A percentile compares a stretch with the other conserved stretches of the same genome.
phyloP scores from a whole-genome alignment of 108 stramenopile species.

The Chaetoceros muelleri region DNA sequence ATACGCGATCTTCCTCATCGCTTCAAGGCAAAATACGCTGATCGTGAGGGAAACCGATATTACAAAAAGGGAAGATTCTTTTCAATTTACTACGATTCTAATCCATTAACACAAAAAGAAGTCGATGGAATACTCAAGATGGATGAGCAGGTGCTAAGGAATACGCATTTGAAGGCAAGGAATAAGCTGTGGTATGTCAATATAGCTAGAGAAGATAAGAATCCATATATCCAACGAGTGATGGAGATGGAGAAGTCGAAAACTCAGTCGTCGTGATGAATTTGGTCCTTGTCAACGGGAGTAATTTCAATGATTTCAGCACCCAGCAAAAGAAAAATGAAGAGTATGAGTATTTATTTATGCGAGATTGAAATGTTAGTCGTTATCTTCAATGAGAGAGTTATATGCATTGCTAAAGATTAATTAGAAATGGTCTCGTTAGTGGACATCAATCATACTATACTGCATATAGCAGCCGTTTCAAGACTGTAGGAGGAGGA shows the following conservation, averaged over 20 bases:
- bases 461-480: too few species aligned
- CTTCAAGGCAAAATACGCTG: conserved; percentile 72
- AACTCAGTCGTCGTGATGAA: too few species aligned
- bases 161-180: conserved; percentile 63
- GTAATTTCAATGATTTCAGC: too few species aligned
- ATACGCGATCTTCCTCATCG: conserved; percentile 75
- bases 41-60: conserved; percentile 65
- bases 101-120: conserved; percentile 41
- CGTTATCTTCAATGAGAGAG: too few species aligned
- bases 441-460: too few species aligned
- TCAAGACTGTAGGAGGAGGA: too few species aligned
- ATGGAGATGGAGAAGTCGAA: conserved; percentile 4
- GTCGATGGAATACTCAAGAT: conserved; percentile 51
- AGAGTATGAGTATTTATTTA: too few species aligned
- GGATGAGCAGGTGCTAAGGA: conserved; percentile 64
- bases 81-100: conserved; percentile 72
- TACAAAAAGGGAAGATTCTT: conserved; percentile 79
- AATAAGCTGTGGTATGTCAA: conserved; percentile 59
- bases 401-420: too few species aligned
- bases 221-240: conserved; percentile 60
- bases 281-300: too few species aligned
- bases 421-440: too few species aligned
- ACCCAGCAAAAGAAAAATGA: too few species aligned
- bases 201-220: conserved; percentile 59
- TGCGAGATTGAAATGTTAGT: too few species aligned